Base-by-base conservation (phyloP, 495 filamentous ascomycete genomes). In the Cercophora sp. region DNA sequence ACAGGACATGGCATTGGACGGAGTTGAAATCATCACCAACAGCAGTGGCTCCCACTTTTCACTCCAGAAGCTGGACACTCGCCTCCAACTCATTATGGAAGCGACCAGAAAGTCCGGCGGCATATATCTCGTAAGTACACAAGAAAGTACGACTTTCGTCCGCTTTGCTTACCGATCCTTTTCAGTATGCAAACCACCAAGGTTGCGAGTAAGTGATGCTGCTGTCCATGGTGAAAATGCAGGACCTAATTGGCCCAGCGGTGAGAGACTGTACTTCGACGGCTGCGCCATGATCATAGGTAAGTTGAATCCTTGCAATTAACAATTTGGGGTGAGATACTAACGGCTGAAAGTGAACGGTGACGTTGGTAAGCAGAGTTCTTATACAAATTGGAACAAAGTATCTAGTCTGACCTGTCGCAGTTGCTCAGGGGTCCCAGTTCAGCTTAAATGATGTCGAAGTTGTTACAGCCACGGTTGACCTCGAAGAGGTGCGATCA, bases 391-490 rank as follows among this genome's bases (percentile, higher is more conserved):
- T 18, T 19, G n/a, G 2, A n/a, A 5, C 11, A 2, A 20, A 29
- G 5, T 22, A 5, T 15, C 11, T 23, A 2, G 6, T 44, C 13
- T 85, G 41, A 90, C 88, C 44, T 84, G 82, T 9, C 4, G 72
- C 87, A 37, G 76, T 91, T 5, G 88, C 80, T 3, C 86, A 87
- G 68, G 82, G 79, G 22, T 79, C 79, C 2, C 87, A 89, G 61
- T 94, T 91, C 68, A 82, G 76, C 5, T 67, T 96, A 13, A 79
- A 82, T 22, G 89, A 93, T 52, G 86, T 93, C n/a, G 89, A 94
- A 60, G 87, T 95, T 10, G 69, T 88, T 27, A 88, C 84, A 2
- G 89, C 90, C 6, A 89, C 86, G 2, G 76, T 91, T 3, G 89
- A 94, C 52, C 76, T 96, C 3, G 88, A 92, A 61, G 84, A 88